Conservation (phyloP, 495 filamentous ascomycete genomes). For the Amorphotheca resinae region DNA sequence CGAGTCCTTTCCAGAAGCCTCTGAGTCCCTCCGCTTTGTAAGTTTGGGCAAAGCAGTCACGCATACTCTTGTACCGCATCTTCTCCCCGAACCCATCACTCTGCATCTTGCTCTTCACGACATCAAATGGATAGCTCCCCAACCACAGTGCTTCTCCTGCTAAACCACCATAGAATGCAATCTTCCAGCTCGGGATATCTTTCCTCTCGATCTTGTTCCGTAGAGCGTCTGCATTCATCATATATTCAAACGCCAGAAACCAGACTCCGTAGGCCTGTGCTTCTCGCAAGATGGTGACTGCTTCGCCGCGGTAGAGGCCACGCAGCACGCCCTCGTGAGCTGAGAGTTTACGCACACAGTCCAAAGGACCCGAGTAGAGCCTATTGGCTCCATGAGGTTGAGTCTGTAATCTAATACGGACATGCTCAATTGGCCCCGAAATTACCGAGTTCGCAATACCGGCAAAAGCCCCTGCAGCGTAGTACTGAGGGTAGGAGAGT, state of each 20-base stretch:
- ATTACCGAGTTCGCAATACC: constrained; percentile 82
- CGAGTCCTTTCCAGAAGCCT: constrained; percentile 95
- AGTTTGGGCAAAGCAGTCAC: constrained; percentile 80
- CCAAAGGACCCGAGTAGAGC: constrained; percentile 73
- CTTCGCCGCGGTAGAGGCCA: constrained; percentile 76
- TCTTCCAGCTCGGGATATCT: constrained; percentile 68
- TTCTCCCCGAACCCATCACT: constrained; percentile 67
- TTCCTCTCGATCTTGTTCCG: constrained; percentile 61
- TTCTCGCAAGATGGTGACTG: constrained; percentile 78
- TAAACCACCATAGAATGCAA: constrained; percentile 84
- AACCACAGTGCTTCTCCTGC: constrained; percentile 93
- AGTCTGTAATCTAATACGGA: constrained; percentile 93
- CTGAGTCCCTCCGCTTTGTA: constrained; percentile 61
- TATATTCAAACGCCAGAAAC: constrained; percentile 89
- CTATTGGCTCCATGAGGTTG: constrained; percentile 75
- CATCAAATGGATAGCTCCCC: constrained; percentile 86
- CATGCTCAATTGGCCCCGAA: constrained; percentile 90
- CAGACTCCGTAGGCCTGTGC: constrained; percentile 89
- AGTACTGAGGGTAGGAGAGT: constrained; percentile 77
- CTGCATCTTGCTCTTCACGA: constrained; percentile 99
- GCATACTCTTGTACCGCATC: constrained; percentile 67
- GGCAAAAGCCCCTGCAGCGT: constrained; percentile 78
- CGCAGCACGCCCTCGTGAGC: constrained; percentile 48
- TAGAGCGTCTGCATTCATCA: constrained; percentile 82
- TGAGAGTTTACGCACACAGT: constrained; percentile 79